phyloP scores from a whole-genome alignment of 352 stramenopile genomes.

The Phytophthora hybrid region DNA sequence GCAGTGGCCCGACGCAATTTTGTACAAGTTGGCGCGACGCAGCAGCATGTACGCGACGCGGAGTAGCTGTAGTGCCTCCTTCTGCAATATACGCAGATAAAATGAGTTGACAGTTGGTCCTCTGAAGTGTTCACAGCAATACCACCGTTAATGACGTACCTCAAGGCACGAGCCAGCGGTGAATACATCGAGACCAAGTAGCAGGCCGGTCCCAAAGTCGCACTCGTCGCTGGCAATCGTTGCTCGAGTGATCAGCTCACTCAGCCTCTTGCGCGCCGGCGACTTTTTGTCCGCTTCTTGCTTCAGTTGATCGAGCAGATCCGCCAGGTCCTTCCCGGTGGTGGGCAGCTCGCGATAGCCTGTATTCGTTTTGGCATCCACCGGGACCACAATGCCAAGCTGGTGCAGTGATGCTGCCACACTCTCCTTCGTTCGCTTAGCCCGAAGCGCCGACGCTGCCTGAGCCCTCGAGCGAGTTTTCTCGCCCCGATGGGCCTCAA shows the following conservation, averaged over 20 bases:
- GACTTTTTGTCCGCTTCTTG: constrained; percentile 29
- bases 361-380: constrained; percentile 55
- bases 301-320: constrained; percentile 42
- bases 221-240: constrained; percentile 79
- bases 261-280: constrained; percentile 45
- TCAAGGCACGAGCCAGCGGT: constrained; percentile 49
- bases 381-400: constrained; percentile 63
- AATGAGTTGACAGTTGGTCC: background rate
- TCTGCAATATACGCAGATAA: constrained; percentile 32
- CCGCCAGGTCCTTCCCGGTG: constrained; percentile 39
- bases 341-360: constrained; percentile 67
- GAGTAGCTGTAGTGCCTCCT: constrained; percentile 55
- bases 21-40: constrained; percentile 53
- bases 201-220: constrained; percentile 71
- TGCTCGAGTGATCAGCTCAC: constrained; percentile 65
- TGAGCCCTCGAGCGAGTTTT: constrained; percentile 11
- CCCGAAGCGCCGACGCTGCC: constrained; percentile 29
- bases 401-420: constrained; percentile 50
- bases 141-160: constrained; percentile 25
- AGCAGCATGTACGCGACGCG: constrained; percentile 64
- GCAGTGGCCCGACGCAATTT: constrained; percentile 46
- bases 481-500: constrained; percentile 19
- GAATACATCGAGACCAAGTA: constrained; percentile 72
- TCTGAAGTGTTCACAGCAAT: background rate
- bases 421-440: constrained; percentile 40